Percentiles rank a stretch among this genome's conserved stretches.
Evolutionary conservation across 2,329 filamentous ascomycete genomes (phyloP).

Genomic region (Magnaporthales sp.): DNA sequence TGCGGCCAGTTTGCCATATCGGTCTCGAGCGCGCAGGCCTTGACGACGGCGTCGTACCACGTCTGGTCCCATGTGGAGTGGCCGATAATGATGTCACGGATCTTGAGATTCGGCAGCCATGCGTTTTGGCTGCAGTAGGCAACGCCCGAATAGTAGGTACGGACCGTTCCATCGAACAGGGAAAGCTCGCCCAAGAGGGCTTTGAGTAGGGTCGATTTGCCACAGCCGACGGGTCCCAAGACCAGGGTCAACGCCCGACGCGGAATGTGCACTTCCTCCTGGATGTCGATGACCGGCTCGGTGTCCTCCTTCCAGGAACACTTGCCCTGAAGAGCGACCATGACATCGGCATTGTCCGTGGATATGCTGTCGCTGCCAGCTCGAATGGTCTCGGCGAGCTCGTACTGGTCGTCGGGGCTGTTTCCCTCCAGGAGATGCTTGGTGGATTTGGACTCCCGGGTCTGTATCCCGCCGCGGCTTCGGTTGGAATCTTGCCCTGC

Average conservation of each 20-base stretch:
- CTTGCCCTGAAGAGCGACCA: background rate
- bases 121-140: constrained; percentile 34
- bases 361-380: background rate
- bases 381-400: background rate
- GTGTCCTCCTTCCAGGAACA: constrained; percentile 1
- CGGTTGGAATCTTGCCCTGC: background rate
- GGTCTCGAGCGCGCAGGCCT: constrained; percentile 17
- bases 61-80: constrained; percentile 15
- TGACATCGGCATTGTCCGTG: background rate
- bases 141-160: constrained; percentile 15
- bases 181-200: constrained; percentile 27
- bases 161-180: constrained; percentile 17
- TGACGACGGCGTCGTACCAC: constrained; percentile 19
- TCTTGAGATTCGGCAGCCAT: constrained; percentile 31
- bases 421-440: background rate
- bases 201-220: constrained; percentile 31
- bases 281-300: background rate
- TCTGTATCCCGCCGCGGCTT: background rate
- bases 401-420: background rate
- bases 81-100: constrained; percentile 30
- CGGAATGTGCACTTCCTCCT: background rate
- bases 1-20: constrained; percentile 16
- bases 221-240: constrained; percentile 32
- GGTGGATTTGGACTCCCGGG: background rate
- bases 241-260: constrained; percentile 22